Base-by-base conservation (phyloP, 768 basidiomycete species). In the Lactarius hengduanensis region DNA sequence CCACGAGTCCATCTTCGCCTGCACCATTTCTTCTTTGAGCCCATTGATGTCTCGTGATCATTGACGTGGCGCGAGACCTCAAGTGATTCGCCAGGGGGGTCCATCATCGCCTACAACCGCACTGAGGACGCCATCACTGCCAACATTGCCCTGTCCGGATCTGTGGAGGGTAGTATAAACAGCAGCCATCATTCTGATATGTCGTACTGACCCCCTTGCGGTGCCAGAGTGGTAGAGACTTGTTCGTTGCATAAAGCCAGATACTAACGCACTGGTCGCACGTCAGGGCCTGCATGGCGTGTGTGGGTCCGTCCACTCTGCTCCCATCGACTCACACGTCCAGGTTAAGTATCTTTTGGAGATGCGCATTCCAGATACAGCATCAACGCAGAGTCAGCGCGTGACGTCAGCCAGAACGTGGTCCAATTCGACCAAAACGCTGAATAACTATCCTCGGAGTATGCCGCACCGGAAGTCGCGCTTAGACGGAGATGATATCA, bases 351-450 rank as follows among this genome's bases (percentile, higher is more conserved):
- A 50, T 18, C 7, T 15, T 32, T 58, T n/a, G 61, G 65, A 4
- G 34, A 34, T 30, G 3, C 18, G 11, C 50, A 40, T 63, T 59
- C 66, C 34, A 34, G 50, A 62, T 62, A 41, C 36, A 55, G 61
- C 18, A 66, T 32, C 59, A 63, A 34, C 50, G 40, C 47, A 30
- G 18, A 62, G 30, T 34, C 15, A 47, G 30, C 20, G 59, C 11
- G 43, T 67, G 66, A 67, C 66, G 66, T 67, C 66, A 67, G 66
- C 32, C 13, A 59, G 66, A 67, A 67, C 66, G 66, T 63, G 66
- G 58, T 47, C 62, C 53, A 60, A 28, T 59, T 60, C 41, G 57
- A 63, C 18, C 55, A 34, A 53, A 20, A 56, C 34, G 55, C 59
- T 40, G 40, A 57, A 22, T 10, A 54, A 22, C 32, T 36, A 9